phyloP scores from a whole-genome alignment of 805 yeast genomes.

The Wickerhamiella dianesei region DNA sequence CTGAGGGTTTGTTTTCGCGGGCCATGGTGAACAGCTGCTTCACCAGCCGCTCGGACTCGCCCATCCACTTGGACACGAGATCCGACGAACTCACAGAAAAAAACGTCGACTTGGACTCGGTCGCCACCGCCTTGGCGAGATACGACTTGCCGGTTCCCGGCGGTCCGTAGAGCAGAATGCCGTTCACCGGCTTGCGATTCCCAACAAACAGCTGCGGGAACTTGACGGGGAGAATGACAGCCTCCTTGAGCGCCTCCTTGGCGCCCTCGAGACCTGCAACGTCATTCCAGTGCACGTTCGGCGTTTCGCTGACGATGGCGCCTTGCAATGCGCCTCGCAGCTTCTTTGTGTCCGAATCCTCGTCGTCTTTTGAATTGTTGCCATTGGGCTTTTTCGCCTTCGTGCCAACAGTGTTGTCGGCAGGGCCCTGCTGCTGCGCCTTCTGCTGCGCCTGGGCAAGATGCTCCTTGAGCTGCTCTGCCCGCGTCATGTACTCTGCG shows the following conservation, averaged over 20 bases:
- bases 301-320: constrained; percentile 81
- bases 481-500: constrained; percentile 81
- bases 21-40: constrained; percentile 94
- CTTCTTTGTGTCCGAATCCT: constrained; percentile 75
- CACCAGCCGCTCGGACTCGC: constrained; percentile 91
- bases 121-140: constrained; percentile 95
- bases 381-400: constrained; percentile 30
- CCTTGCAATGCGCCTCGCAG: constrained; percentile 83
- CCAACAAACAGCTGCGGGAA: constrained; percentile 94
- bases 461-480: constrained; percentile 86
- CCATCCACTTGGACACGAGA: constrained; percentile 97
- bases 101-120: constrained; percentile 94
- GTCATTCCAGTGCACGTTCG: constrained; percentile 88
- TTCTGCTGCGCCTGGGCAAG: constrained; percentile 45
- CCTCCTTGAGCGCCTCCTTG: constrained; percentile 92
- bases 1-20: constrained; percentile 87
- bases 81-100: constrained; percentile 95
- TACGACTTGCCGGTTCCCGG: constrained; percentile 99
- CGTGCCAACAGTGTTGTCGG: constrained; percentile 45
- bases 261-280: constrained; percentile 93
- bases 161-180: constrained; percentile 78
- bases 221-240: constrained; percentile 89
- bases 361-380: constrained; percentile 39
- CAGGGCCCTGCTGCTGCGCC: constrained; percentile 14
- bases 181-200: constrained; percentile 82